These are phyloP conservation scores for Cyberlindnera meyerae DNA, from an alignment of 805 yeast genomes.

Conservation along the genomic window DNA sequence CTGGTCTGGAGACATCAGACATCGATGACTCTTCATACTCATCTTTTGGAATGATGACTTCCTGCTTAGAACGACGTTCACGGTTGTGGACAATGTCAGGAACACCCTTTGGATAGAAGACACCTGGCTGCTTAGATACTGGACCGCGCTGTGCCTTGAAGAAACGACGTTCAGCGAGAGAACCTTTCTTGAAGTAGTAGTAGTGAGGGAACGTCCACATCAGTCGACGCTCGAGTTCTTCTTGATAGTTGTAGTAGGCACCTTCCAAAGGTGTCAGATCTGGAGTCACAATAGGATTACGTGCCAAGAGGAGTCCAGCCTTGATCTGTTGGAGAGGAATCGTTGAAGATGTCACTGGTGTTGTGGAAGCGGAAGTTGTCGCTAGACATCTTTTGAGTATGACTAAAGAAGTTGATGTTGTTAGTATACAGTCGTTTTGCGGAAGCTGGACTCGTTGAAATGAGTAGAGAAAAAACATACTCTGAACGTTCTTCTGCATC, in stretches of 20 bases:
- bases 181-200: conserved; percentile 86
- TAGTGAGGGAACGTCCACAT: conserved; percentile 98
- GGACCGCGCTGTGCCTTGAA: conserved; percentile 74
- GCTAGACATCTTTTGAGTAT: conserved; percentile 22
- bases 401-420: not conserved
- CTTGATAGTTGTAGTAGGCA: conserved; percentile 76
- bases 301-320: conserved; percentile 62
- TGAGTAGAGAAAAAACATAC: too few relatives aligned
- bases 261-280: conserved; percentile 67
- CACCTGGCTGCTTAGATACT: conserved; percentile 63
- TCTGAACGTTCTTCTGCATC: conserved; percentile 9
- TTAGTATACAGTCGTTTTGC: not conserved
- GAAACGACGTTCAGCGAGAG: conserved; percentile 80
- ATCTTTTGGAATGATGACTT: conserved; percentile 61
- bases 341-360: conserved; percentile 10
- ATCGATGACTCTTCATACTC: conserved; percentile 36
- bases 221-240: conserved; percentile 78
- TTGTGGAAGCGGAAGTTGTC: conserved; percentile 18
- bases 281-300: conserved; percentile 82
- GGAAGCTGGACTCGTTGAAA: too few relatives aligned
- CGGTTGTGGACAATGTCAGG: conserved; percentile 87
- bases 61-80: conserved; percentile 82
- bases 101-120: conserved; percentile 74
- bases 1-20: conserved; percentile 62
- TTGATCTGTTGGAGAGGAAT: conserved; percentile 20